These are phyloP conservation scores for Botrytis hyacinthi DNA, from an alignment of 2,329 filamentous ascomycete genomes.

Conservation along the genomic window DNA sequence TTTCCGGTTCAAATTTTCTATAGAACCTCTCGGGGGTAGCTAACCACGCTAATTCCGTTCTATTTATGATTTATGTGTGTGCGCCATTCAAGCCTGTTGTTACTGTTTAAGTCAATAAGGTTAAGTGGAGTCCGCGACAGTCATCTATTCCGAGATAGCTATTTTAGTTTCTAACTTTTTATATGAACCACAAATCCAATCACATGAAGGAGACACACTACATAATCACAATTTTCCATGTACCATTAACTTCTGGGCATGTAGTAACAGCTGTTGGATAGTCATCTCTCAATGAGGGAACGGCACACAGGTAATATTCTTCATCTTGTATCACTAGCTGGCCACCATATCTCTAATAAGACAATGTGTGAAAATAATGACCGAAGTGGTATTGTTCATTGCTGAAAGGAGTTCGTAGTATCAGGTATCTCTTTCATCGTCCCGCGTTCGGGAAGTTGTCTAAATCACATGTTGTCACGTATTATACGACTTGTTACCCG, in stretches of 20 bases:
- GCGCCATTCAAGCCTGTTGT: not conserved
- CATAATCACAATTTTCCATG: not conserved
- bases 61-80: not conserved
- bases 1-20: not conserved
- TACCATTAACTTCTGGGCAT: not conserved
- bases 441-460: not conserved
- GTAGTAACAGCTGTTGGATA: not conserved
- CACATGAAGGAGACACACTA: not conserved
- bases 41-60: not conserved
- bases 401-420: not conserved
- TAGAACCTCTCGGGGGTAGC: not conserved
- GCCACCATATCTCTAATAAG: not conserved
- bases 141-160: not conserved
- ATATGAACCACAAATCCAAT: not conserved
- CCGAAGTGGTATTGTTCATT: not conserved
- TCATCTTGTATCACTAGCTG: not conserved
- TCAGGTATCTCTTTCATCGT: not conserved
- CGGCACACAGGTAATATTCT: too few species aligned
- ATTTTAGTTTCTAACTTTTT: not conserved
- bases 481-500: not conserved
- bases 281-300: not conserved
- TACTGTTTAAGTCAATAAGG: not conserved
- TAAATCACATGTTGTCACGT: not conserved
- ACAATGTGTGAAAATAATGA: accelerated
- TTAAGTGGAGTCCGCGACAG: not conserved